Conservation (phyloP, 139 green algal species). For the Closterium sp. region DNA sequence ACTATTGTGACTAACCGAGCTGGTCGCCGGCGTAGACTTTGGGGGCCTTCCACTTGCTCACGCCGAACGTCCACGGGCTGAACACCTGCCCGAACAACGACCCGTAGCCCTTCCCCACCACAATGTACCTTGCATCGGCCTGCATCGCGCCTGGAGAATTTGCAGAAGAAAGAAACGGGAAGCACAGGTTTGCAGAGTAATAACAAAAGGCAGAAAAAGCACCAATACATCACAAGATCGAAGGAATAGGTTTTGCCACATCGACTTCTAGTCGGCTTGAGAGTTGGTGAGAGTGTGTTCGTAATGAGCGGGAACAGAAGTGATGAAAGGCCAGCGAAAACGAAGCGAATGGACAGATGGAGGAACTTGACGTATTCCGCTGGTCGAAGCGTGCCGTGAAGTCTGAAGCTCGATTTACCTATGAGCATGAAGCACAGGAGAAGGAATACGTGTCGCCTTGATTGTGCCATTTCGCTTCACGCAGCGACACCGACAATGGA, state of each 20-base stretch:
- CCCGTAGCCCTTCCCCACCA: background rate
- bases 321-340: too few relatives aligned
- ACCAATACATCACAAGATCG: too few relatives aligned
- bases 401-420: background rate
- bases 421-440: background rate
- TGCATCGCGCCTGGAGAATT: background rate
- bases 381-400: too few relatives aligned
- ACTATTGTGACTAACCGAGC: background rate
- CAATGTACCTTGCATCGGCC: background rate
- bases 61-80: background rate
- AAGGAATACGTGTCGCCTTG: background rate
- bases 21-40: background rate
- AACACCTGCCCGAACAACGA: background rate
- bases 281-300: too few relatives aligned
- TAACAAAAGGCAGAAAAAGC: background rate
- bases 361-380: too few relatives aligned
- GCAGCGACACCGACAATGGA: too few relatives aligned
- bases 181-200: background rate
- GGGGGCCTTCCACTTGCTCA: background rate
- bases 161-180: background rate
- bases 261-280: too few relatives aligned
- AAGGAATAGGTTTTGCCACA: too few relatives aligned
- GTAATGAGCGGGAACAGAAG: too few relatives aligned
- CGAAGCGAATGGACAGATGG: too few relatives aligned
- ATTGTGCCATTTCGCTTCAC: background rate